Evolutionary conservation across 805 yeast genomes (phyloP), one percentile per base, ranked within the genome.

Genomic region (Torulaspora gathmanii): DNA sequence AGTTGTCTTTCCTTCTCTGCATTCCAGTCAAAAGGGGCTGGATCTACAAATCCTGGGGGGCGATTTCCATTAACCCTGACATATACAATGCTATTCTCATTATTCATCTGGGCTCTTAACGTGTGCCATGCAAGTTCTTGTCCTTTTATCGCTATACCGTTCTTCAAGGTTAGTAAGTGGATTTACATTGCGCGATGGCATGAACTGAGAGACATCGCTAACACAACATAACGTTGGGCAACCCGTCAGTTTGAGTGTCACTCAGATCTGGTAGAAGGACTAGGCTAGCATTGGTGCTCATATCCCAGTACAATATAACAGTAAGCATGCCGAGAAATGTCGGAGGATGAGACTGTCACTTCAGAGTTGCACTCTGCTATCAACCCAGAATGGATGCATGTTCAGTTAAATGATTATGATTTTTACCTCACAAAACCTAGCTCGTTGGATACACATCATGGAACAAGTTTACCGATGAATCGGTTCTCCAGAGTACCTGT

Each of bases 321-420:
- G 33, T 40, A 13, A 30, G 31, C 39, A 44, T 47, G 49, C 22
- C 25, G 37, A 38, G 43, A 39, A 40, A 54, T 54, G 58, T 37
- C 57, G 50, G 25, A 52, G 23, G 59, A 51, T 30, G 34, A 50
- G 10, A 39, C 51, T 4, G 25, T 46, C 23, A 39, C 38, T 40
- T 36, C 43, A 37, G 47, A 36, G 28, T 29, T 45, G 20, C 22
- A 28, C 29, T 51, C 55, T 11, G 40, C 50, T 13, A 33, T 55
- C 25, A 40, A 51, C 44, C 38, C 52, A 12, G 60, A 55, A 15
- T 42, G 43, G 34, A 52, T 72, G 29, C 68, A 68, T 39, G 55
- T 83, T 10, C 90, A 84, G 57, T 70, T 85, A 44, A 75, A 79
- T 49, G 73, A 76, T 44, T 78, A 74, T 53, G 95, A 86, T 58